phyloP scores from a whole-genome alignment of 2,329 filamentous ascomycete species.

The Chrysoporthe deuterocubensis region DNA sequence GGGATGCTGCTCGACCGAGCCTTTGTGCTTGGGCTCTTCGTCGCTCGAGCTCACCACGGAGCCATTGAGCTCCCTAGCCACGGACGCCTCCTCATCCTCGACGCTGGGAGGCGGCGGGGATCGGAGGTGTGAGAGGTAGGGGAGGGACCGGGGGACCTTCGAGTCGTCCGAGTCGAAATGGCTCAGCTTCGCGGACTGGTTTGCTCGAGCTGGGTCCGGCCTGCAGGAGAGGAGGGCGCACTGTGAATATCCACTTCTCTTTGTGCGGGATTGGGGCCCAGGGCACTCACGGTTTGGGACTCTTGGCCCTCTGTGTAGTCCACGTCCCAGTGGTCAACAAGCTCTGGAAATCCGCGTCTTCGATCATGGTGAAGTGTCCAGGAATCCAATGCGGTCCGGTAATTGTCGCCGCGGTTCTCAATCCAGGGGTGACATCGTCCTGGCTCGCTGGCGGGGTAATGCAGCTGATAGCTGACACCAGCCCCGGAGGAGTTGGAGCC shows the following conservation, averaged over 20 bases:
- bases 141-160: conserved; percentile 6
- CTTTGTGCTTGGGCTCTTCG: conserved; percentile 64
- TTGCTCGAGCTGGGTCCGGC: conserved; percentile 22
- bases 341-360: conserved; percentile 49
- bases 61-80: conserved; percentile 62
- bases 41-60: conserved; percentile 41
- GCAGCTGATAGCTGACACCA: conserved; percentile 3
- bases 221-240: conserved; percentile 4
- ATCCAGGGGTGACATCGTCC: conserved; percentile 2
- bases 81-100: conserved; percentile 69
- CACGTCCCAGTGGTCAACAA: conserved; percentile 56
- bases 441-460: conserved; percentile 6
- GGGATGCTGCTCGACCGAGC: conserved; percentile 69
- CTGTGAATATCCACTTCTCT: conserved; percentile 10
- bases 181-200: conserved; percentile 25
- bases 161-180: conserved; percentile 1
- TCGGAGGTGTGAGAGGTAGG: conserved; percentile 2
- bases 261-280: not conserved
- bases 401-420: not conserved
- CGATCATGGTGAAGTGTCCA: conserved; percentile 44
- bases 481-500: not conserved
- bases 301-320: conserved; percentile 50
- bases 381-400: too few relatives aligned
- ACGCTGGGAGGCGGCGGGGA: conserved; percentile 67
- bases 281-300: conserved; percentile 40